Evolutionary conservation across 129 eudicot genomes (phyloP).

Genomic region (Lonicera japonica): DNA sequence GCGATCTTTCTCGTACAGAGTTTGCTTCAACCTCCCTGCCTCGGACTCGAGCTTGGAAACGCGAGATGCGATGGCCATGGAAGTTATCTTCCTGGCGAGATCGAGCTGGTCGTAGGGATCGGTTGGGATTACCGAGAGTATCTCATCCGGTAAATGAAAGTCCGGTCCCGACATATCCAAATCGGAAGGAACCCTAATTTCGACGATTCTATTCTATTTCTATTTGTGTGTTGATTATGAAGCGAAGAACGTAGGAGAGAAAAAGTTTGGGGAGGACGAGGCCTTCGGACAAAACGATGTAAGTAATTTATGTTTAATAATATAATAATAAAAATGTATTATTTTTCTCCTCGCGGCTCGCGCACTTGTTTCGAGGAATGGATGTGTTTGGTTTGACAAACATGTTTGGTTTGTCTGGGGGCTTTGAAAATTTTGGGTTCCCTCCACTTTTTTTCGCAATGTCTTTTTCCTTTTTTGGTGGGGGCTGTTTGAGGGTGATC

Average conservation of each 20-base stretch:
- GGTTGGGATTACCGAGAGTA: conserved; percentile 79
- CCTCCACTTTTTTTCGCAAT: conserved; percentile 4
- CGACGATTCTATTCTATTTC: background rate
- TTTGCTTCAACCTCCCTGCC: conserved; percentile 40
- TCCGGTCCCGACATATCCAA: conserved; percentile 42
- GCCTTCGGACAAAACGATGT: conserved; percentile 28
- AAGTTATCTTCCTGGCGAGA: conserved; percentile 90
- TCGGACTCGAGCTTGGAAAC: conserved; percentile 84
- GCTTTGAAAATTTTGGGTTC: conserved; percentile 20
- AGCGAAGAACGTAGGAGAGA: background rate
- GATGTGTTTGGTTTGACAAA: background rate
- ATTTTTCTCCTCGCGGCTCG: background rate
- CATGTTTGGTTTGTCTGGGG: conserved; percentile 12
- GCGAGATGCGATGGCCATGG: conserved; percentile 95
- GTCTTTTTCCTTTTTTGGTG: too few species aligned
- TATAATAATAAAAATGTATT: too few species aligned
- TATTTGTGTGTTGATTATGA: background rate
- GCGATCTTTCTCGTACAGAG: conserved; percentile 56
- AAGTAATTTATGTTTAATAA: too few species aligned
- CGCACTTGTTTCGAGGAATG: background rate
- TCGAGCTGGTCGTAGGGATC: conserved; percentile 94
- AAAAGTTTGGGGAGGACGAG: conserved; percentile 20
- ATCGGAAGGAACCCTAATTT: conserved; percentile 25
- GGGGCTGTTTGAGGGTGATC: too few species aligned
- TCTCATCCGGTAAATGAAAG: conserved; percentile 64